A percentile compares a stretch with the other conserved stretches of the same genome.
These are phyloP conservation scores for Nakazawaea holstii DNA, from an alignment of 805 yeast genomes.

Conservation along the genomic window DNA sequence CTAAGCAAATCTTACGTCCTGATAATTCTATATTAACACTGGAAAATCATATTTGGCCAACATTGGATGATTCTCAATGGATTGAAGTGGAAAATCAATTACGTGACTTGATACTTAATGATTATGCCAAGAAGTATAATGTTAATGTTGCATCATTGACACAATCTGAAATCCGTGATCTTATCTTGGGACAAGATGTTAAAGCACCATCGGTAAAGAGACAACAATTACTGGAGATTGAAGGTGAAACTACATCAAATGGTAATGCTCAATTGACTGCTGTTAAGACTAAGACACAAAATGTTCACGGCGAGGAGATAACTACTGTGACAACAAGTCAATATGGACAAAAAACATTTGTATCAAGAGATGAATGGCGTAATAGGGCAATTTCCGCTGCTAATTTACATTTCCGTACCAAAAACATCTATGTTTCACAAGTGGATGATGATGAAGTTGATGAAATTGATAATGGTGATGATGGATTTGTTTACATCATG, in stretches of 20 bases:
- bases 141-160: conserved; percentile 85
- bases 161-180: conserved; percentile 88
- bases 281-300: conserved; percentile 74
- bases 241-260: conserved; percentile 36
- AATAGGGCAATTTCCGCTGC: conserved; percentile 76
- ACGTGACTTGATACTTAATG: conserved; percentile 80
- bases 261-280: conserved; percentile 57
- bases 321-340: conserved; percentile 88
- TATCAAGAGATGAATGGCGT: conserved; percentile 90
- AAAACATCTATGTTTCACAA: conserved; percentile 60
- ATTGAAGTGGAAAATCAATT: conserved; percentile 79
- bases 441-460: conserved; percentile 30
- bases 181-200: conserved; percentile 91
- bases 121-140: conserved; percentile 79
- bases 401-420: conserved; percentile 65
- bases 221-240: conserved; percentile 78
- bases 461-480: conserved; percentile 45
- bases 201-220: conserved; percentile 84
- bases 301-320: conserved; percentile 95
- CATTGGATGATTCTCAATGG: conserved; percentile 88
- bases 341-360: conserved; percentile 79
- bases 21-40: conserved; percentile 65
- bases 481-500: conserved; percentile 58
- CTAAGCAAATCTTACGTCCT: conserved; percentile 71
- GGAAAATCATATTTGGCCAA: conserved; percentile 91